Percentiles rank a stretch among this genome's conserved stretches.
Evolutionary conservation across 495 filamentous ascomycete species (phyloP).

Genomic region (Aspergillus kassunensis): DNA sequence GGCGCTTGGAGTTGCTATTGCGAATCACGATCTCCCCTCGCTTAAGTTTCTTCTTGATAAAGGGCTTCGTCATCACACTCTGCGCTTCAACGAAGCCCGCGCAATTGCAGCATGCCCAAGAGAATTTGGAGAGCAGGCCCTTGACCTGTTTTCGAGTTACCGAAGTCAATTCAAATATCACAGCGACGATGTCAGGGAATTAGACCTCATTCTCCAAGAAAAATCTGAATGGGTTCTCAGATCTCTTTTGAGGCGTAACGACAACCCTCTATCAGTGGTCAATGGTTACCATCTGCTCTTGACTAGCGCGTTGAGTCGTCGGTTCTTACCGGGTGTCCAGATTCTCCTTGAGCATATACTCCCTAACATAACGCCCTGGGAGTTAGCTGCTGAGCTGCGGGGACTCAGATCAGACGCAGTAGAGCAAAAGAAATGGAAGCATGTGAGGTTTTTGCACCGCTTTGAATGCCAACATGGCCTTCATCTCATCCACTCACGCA

Average conservation of each 20-base stretch:
- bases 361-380: not conserved
- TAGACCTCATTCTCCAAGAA: not conserved
- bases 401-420: not conserved
- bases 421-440: not conserved
- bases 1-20: not conserved
- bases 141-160: not conserved
- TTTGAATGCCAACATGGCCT: not conserved
- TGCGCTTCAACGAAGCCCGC: not conserved
- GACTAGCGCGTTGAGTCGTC: no score
- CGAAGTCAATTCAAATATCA: not conserved
- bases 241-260: not conserved
- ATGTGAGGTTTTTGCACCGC: not conserved
- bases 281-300: not conserved
- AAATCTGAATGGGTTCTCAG: not conserved
- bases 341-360: not conserved
- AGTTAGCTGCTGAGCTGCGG: not conserved
- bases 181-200: not conserved
- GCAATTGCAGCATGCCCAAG: not conserved
- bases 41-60: not conserved
- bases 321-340: not conserved
- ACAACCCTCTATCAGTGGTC: not conserved
- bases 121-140: not conserved
- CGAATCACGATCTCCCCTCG: not conserved
- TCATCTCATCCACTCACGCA: conserved; percentile 9
- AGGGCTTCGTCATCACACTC: no score